Evolutionary conservation across 2,329 filamentous ascomycete genomes (phyloP).

Genomic region (Verticillium albo-atrum): DNA sequence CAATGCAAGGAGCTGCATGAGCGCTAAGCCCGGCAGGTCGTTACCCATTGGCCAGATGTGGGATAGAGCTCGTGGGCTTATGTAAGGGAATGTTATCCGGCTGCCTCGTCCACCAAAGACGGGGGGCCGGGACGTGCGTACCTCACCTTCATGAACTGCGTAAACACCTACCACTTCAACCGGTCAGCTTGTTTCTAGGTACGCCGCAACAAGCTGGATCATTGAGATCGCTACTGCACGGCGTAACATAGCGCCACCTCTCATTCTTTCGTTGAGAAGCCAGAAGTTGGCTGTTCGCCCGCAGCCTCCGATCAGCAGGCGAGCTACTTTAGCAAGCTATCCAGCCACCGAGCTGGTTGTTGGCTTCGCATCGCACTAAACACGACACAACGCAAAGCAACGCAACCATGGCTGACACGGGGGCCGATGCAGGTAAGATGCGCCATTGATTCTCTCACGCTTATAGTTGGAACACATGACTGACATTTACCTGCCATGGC

Average conservation of each 20-base stretch:
- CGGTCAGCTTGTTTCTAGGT: neutral
- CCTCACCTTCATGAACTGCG: neutral
- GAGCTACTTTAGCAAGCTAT: neutral
- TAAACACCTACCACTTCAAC: neutral
- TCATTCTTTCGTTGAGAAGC: neutral
- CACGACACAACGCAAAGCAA: neutral
- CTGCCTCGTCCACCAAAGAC: neutral
- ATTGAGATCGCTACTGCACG: neutral
- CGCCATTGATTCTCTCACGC: neutral
- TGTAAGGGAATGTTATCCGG: neutral
- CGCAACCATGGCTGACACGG: neutral
- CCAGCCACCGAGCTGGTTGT: neutral
- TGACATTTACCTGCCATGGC: neutral
- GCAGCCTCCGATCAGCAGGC: neutral
- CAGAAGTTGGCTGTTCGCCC: neutral
- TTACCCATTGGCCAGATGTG: no score
- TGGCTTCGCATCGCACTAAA: neutral
- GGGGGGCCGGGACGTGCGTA: neutral
- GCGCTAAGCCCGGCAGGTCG: neutral
- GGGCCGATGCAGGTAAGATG: neutral
- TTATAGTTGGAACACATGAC: neutral
- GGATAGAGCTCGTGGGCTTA: neutral
- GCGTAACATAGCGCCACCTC: neutral
- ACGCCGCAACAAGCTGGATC: neutral
- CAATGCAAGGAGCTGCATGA: neutral